Evolutionary conservation across 1,139 yeast genomes (phyloP), one percentile per base, ranked within the genome.

Genomic region (Pneumocystis jirovecii): DNA sequence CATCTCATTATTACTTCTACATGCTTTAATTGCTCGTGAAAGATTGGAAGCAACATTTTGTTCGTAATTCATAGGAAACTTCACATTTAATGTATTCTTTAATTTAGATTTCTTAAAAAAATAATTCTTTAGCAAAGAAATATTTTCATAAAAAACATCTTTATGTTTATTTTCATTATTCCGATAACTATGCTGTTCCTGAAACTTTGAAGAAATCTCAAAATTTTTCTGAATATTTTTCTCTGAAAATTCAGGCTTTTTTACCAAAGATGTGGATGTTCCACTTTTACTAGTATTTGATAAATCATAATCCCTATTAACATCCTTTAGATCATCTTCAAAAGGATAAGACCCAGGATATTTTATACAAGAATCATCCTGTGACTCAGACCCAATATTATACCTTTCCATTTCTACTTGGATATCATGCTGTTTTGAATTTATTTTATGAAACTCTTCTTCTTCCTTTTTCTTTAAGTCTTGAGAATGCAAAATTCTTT

Each of bases 401-500:
- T 25, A 50, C 12, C 25, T 50, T 15, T 50, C 34, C 31, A 25
- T 50, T 17, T 50, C 34, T 12, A 12, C 21, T 29, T 50, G 17
- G 4, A 50, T 50, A 8, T 50, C 34, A 25, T 50, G 31, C n/a
- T 44, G 56, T 25, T 50, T 3, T 25, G n/a, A 50, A 25, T 50
- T 61, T 61, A 61, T 61, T 63, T 67, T 60, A 56, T 35, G 61
- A 25, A 60, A 50, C 40, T 64, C 65, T 39, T 64, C 64, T 15
- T 66, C 66, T 2, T 65, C 68, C 15, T 65, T 63, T 35, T 63
- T 66, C 40, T 70, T 70, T 63, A 69, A 68, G 45, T 71, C 72
- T 44, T 71, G 70, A 62, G 70, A 68, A 40, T 68, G 68, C 61
- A 75, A 67, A 35, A 77, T 69, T 25, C 78, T 68, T 37, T 73